Conservation (phyloP, 345 rosid genomes). For the Hibiscus mutabilis region DNA sequence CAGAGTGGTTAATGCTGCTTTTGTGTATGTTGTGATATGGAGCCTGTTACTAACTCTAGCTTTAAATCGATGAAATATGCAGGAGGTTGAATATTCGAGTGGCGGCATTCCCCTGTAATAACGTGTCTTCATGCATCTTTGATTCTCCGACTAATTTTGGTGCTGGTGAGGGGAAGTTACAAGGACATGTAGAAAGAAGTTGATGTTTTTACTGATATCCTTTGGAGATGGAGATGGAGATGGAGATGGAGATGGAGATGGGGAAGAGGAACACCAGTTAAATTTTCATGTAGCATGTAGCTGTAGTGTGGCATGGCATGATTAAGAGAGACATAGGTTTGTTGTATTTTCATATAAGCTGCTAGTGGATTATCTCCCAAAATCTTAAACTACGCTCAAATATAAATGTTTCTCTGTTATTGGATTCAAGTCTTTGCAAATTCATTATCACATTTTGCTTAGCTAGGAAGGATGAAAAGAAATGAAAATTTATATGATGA, state of each 20-base stretch:
- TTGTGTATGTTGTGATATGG: background rate
- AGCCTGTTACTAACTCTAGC: background rate
- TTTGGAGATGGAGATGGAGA: background rate
- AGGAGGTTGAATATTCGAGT: slow-evolving; percentile 94
- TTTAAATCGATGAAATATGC: slow-evolving; percentile 22
- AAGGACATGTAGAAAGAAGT: background rate
- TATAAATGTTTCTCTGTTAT: background rate
- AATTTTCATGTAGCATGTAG: background rate
- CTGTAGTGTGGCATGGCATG: background rate
- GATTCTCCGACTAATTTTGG: background rate
- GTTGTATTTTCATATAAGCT: background rate
- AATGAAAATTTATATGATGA: background rate
- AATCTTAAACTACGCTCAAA: background rate
- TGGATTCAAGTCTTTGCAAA: background rate
- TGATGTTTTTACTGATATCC: background rate
- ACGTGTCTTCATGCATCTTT: background rate
- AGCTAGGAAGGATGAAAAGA: too few species aligned
- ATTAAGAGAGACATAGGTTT: background rate
- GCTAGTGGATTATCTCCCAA: background rate
- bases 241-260: background rate
- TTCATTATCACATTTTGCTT: background rate
- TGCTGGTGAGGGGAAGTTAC: background rate
- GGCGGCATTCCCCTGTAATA: slow-evolving; percentile 62
- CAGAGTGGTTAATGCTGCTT: background rate
- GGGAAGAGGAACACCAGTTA: background rate